Conservation (phyloP, 345 rosid genomes). For the Eucalyptus tenuipes region DNA sequence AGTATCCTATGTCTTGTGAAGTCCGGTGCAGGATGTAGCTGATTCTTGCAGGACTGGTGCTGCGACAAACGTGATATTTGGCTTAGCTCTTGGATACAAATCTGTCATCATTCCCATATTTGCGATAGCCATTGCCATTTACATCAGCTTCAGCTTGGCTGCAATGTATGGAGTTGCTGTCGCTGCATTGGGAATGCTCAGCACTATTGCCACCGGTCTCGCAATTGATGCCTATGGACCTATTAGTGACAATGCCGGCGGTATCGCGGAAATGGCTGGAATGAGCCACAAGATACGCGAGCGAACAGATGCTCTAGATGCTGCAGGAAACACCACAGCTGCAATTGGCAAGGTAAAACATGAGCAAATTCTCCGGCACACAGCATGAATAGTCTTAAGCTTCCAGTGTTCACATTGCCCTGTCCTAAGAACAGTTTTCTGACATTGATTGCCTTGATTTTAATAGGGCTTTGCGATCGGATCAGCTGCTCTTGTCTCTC, state of each 20-base stretch:
- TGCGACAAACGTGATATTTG: conserved; percentile 64
- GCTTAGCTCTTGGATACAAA: conserved; percentile 57
- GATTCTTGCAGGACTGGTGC: conserved; percentile 60
- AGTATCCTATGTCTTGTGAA: neutral
- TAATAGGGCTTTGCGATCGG: conserved; percentile 66
- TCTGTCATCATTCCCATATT: conserved; percentile 62
- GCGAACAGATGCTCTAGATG: conserved; percentile 55
- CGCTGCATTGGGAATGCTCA: conserved; percentile 64
- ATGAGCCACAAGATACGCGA: conserved; percentile 57
- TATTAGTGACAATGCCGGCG: conserved; percentile 61
- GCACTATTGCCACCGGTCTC: conserved; percentile 55
- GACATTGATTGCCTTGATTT: neutral
- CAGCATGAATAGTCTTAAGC: neutral
- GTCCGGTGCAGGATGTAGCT: conserved; percentile 68
- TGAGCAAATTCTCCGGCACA: neutral
- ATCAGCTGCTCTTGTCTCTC: conserved; percentile 63
- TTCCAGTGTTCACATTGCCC: neutral
- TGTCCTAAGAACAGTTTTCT: neutral
- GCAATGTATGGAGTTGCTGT: conserved; percentile 72
- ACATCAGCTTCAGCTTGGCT: conserved; percentile 59
- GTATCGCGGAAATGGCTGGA: conserved; percentile 62
- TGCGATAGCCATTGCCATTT: conserved; percentile 43
- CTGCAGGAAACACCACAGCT: conserved; percentile 68
- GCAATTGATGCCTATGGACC: conserved; percentile 70
- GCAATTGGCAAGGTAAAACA: conserved; percentile 61